Conservation (phyloP, 1,284 basidiomycete genomes). For the Porogramme epimiltina region DNA sequence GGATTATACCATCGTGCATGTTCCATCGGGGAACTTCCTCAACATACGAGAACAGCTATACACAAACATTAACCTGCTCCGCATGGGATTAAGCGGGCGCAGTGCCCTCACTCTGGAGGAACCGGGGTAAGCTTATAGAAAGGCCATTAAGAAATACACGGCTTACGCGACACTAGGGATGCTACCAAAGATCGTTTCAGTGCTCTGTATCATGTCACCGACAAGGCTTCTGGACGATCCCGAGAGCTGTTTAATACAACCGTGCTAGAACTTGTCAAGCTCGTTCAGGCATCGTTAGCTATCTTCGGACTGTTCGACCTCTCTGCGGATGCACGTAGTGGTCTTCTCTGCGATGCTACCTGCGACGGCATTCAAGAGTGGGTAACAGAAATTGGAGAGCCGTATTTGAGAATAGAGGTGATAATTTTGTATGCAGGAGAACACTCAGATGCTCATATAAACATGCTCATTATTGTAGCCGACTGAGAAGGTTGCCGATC, state of each 20-base stretch:
- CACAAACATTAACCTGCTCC: slow-evolving; percentile 75
- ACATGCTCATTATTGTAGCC: slow-evolving; percentile 42
- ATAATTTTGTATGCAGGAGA: slow-evolving; percentile 20
- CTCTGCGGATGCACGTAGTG: slow-evolving; percentile 50
- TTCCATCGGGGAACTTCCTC: slow-evolving; percentile 70
- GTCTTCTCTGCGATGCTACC: slow-evolving; percentile 74
- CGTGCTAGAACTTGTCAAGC: slow-evolving; percentile 73
- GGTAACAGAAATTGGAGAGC: slow-evolving; percentile 65
- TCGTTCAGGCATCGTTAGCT: slow-evolving; percentile 67
- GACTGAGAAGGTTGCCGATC: slow-evolving; percentile 72
- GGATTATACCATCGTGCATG: slow-evolving; percentile 78
- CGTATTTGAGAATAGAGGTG: slow-evolving; percentile 63
- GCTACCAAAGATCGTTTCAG: slow-evolving; percentile 77
- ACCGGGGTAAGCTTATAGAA: slow-evolving; percentile 49
- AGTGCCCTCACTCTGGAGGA: slow-evolving; percentile 76
- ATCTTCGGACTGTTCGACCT: slow-evolving; percentile 67
- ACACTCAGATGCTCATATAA: not conserved
- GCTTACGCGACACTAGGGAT: slow-evolving; percentile 45
- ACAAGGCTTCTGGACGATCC: slow-evolving; percentile 34
- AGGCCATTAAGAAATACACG: not conserved
- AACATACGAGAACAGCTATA: slow-evolving; percentile 65
- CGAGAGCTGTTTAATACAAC: slow-evolving; percentile 51
- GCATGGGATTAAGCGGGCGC: slow-evolving; percentile 77
- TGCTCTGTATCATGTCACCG: slow-evolving; percentile 64
- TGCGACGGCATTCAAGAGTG: slow-evolving; percentile 69